Evolutionary conservation across 75 land plant genomes (phyloP).

Genomic region (Gnetum montanum): DNA sequence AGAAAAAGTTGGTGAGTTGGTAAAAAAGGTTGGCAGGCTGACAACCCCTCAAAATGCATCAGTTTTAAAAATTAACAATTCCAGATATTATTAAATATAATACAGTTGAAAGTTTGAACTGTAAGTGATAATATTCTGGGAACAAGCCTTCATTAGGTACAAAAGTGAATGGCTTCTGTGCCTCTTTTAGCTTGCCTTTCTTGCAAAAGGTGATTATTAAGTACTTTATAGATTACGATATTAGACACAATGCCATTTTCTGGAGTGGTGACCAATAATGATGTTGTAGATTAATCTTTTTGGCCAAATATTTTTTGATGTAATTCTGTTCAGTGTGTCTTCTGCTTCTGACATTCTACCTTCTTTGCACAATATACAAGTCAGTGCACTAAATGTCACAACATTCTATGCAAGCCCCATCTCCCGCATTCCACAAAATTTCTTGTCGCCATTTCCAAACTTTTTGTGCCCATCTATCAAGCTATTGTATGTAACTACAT

Average conservation of each 20-base stretch:
- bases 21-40: no score
- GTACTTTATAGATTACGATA: conserved; percentile 46
- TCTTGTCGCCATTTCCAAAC: conserved; percentile 24
- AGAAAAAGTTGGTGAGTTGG: no score
- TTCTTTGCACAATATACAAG: conserved; percentile 44
- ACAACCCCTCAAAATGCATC: no score
- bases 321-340: conserved; percentile 29
- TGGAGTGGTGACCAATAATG: conserved; percentile 35
- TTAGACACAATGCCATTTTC: conserved; percentile 27
- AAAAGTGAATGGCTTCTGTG: conserved; percentile 28
- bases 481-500: conserved; percentile 44
- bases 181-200: conserved; percentile 26
- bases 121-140: conserved; percentile 46
- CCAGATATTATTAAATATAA: no score
- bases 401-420: conserved; percentile 32
- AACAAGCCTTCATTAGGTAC: conserved; percentile 18
- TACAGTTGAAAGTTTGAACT: no score
- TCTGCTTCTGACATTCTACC: conserved; percentile 46
- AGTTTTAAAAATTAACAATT: no score
- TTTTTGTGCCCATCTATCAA: conserved; percentile 45
- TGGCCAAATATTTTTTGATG: conserved; percentile 18
- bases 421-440: conserved; percentile 37
- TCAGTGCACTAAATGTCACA: conserved; percentile 39
- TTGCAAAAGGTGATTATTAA: conserved; percentile 44
- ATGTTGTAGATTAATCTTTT: conserved; percentile 45